Evolutionary conservation across 2,329 filamentous ascomycete genomes (phyloP).

Genomic region (Blastomyces gilchristii): DNA sequence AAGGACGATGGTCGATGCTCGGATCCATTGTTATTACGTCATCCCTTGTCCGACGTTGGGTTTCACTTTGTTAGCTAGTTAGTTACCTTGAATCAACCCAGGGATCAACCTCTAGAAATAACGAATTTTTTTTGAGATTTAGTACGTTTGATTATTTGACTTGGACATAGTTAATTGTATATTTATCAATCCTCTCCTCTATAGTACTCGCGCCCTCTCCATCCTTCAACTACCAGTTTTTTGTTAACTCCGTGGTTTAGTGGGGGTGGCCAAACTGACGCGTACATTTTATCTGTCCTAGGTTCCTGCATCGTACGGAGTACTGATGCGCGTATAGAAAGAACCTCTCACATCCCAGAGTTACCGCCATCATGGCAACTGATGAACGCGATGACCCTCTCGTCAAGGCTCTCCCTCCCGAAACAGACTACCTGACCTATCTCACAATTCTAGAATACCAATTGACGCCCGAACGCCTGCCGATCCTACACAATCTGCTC

Average conservation of each 20-base stretch:
- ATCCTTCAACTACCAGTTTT: neutral
- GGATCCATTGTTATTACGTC: neutral
- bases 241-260: neutral
- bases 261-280: neutral
- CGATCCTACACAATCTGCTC: constrained; percentile 48
- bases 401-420: constrained; percentile 49
- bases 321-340: neutral
- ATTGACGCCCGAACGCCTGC: constrained; percentile 47
- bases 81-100: neutral
- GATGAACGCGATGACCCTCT: constrained; percentile 36
- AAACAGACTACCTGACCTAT: constrained; percentile 56
- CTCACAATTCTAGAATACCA: constrained; percentile 56
- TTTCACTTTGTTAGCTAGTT: too few species aligned
- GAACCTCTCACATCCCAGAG: neutral
- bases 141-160: neutral
- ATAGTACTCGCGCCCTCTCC: neutral
- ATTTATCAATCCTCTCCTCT: neutral
- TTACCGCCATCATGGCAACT: neutral
- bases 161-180: neutral
- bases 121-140: neutral
- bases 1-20: neutral
- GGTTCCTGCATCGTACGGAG: neutral
- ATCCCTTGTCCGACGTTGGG: neutral
- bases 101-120: neutral
- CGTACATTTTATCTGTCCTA: neutral